Evolutionary conservation across 1,284 basidiomycete genomes (phyloP).

Genomic region (Microbotryum lychnidis-dioicae): DNA sequence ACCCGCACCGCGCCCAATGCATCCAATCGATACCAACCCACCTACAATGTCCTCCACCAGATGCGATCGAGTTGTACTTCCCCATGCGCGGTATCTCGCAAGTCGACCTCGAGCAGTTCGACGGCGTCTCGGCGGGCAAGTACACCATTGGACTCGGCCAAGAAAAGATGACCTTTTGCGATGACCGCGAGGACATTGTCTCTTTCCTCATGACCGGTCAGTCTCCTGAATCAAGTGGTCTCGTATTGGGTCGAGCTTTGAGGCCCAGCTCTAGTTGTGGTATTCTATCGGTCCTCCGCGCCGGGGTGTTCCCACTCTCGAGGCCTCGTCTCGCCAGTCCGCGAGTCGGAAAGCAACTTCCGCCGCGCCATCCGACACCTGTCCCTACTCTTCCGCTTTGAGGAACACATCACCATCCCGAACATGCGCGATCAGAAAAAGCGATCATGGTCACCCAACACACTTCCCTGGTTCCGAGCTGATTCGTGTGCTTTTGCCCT

Average conservation of each 20-base stretch:
- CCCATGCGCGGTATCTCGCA: conserved; percentile 68
- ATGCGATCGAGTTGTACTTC: conserved; percentile 54
- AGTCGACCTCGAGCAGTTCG: conserved; percentile 86
- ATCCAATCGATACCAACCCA: not conserved
- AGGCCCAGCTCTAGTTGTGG: not conserved
- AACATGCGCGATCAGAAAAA: no score
- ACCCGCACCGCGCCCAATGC: not conserved
- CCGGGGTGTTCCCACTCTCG: no score
- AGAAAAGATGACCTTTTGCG: conserved; percentile 66
- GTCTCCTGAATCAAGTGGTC: conserved; percentile 35
- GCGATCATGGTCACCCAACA: no score
- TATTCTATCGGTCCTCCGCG: no score
- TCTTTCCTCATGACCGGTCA: conserved; percentile 88
- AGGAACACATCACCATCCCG: no score
- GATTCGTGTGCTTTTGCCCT: not conserved
- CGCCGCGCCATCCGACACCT: no score
- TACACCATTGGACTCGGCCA: conserved; percentile 99
- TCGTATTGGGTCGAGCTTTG: not conserved
- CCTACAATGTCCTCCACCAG: conserved; percentile 32
- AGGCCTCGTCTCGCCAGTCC: no score
- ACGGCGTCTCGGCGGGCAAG: conserved; percentile 91
- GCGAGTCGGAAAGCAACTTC: no score
- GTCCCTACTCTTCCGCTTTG: not conserved
- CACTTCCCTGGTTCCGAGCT: no score
- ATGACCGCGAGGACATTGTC: conserved; percentile 81